Evolutionary conservation across 1,139 yeast species (phyloP).

Genomic region (Diutina rugosa): DNA sequence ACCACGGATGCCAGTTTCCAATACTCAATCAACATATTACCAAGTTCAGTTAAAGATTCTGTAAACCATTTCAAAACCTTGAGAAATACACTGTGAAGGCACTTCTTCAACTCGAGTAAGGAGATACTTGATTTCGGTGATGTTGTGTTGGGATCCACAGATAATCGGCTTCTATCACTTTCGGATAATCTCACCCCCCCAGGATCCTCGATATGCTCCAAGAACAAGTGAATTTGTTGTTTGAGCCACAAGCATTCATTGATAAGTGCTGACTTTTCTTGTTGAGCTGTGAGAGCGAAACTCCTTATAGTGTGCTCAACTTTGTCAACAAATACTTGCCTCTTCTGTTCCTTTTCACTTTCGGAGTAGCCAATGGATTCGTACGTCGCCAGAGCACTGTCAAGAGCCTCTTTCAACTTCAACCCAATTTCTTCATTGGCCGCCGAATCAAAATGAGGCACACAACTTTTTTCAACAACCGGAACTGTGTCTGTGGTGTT

Average conservation of each 20-base stretch:
- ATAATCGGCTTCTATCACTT: conserved; percentile 21
- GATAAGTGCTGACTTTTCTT: conserved; percentile 26
- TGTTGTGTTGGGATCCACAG: conserved; percentile 10
- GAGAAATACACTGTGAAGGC: conserved; percentile 23
- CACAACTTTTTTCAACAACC: not conserved
- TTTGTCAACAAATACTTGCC: conserved; percentile 24
- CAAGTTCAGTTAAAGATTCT: conserved; percentile 18
- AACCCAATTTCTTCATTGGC: not conserved
- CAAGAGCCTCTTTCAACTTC: not conserved
- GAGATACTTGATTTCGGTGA: conserved; percentile 7
- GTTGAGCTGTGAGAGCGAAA: conserved; percentile 18
- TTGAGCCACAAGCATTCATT: conserved; percentile 37
- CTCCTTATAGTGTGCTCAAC: conserved; percentile 27
- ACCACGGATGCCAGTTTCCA: conserved; percentile 20
- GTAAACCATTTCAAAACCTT: conserved; percentile 21
- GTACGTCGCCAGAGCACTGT: conserved; percentile 8
- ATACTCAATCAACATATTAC: conserved; percentile 14
- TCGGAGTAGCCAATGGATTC: conserved; percentile 26
- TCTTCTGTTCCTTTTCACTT: conserved; percentile 20
- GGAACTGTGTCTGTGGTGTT: not conserved
- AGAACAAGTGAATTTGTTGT: conserved; percentile 27
- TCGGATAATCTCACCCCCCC: conserved; percentile 17
- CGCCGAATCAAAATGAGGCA: not conserved
- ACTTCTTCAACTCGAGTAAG: conserved; percentile 17
- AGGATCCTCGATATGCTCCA: conserved; percentile 28